A percentile compares a stretch with the other conserved stretches of the same genome.
Evolutionary conservation across 1,284 basidiomycete genomes (phyloP).

Genomic region (Gastroboletus turbinatus): DNA sequence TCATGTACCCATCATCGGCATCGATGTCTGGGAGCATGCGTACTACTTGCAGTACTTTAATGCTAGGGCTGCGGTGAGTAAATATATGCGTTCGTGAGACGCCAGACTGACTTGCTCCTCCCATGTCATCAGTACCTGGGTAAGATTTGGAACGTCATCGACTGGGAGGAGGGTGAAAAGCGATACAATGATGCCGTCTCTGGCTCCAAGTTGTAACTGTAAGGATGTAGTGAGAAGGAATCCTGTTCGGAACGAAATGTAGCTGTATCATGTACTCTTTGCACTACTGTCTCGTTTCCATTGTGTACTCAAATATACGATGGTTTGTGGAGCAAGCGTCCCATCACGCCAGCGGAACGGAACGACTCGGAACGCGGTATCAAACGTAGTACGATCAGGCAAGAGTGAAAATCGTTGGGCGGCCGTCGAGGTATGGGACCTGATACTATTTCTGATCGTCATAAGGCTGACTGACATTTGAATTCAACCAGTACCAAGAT

Average conservation of each 20-base stretch:
- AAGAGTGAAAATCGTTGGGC: neutral
- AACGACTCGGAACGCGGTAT: no score
- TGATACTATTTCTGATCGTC: neutral
- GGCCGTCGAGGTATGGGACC: neutral
- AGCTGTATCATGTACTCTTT: constrained; percentile 7
- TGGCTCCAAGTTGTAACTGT: constrained; percentile 33
- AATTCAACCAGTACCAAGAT: neutral
- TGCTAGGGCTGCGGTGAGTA: constrained; percentile 64
- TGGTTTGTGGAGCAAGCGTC: neutral
- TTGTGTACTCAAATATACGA: neutral
- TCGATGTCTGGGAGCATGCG: constrained; percentile 88
- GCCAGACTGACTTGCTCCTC: neutral
- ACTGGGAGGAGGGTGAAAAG: constrained; percentile 77
- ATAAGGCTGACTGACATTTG: neutral
- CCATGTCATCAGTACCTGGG: constrained; percentile 56
- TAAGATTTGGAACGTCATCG: constrained; percentile 81
- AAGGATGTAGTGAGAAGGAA: neutral
- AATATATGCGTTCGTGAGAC: constrained; percentile 10
- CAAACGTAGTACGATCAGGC: no score
- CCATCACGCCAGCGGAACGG: no score
- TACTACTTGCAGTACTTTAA: constrained; percentile 83
- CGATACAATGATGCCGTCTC: constrained; percentile 53
- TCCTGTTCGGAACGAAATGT: neutral
- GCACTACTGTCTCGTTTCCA: no score
- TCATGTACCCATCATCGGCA: constrained; percentile 80